A percentile compares a stretch with the other conserved stretches of the same genome.
These are phyloP conservation scores for Phellopilus nigrolimitatus DNA, from an alignment of 1,284 basidiomycete species.

Conservation along the genomic window DNA sequence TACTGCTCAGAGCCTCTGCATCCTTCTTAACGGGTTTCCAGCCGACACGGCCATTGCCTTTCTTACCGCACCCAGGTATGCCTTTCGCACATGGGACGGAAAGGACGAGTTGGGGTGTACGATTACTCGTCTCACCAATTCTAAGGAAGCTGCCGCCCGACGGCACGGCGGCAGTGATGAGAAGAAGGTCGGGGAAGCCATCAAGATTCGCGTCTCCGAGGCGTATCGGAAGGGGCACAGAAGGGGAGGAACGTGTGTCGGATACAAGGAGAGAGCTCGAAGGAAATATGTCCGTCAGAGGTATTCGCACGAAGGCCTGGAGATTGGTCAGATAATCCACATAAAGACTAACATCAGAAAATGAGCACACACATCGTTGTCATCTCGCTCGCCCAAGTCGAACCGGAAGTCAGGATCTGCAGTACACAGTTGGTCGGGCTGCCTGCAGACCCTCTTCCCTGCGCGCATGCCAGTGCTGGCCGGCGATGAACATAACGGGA, in stretches of 20 bases:
- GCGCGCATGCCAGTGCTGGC: slow-evolving; percentile 43
- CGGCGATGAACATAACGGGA: slow-evolving; percentile 68
- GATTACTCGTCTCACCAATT: slow-evolving; percentile 30
- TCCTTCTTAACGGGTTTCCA: slow-evolving; percentile 62
- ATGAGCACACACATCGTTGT: slow-evolving; percentile 51
- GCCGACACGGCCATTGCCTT: slow-evolving; percentile 50
- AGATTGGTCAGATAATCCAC: slow-evolving; percentile 8
- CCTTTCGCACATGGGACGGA: slow-evolving; percentile 66
- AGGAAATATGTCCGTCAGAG: slow-evolving; percentile 60
- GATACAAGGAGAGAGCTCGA: slow-evolving; percentile 53
- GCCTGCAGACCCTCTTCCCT: slow-evolving; percentile 62
- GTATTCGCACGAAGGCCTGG: slow-evolving; percentile 66
- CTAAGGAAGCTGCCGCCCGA: slow-evolving; percentile 31
- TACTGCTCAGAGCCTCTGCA: slow-evolving; percentile 54
- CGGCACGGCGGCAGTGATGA: slow-evolving; percentile 49
- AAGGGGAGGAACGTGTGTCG: slow-evolving; percentile 56
- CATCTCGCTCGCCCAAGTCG: slow-evolving; percentile 49
- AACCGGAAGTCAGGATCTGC: slow-evolving; percentile 82
- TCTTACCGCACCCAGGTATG: slow-evolving; percentile 47
- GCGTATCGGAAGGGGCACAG: slow-evolving; percentile 74
- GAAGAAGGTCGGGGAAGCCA: slow-evolving; percentile 89
- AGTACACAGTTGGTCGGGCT: slow-evolving; percentile 76
- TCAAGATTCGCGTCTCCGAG: slow-evolving; percentile 92
- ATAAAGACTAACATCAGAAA: neutral
- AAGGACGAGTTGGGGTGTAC: slow-evolving; percentile 65